phyloP scores from a whole-genome alignment of 2,329 filamentous ascomycete genomes.

The Alternaria panax region DNA sequence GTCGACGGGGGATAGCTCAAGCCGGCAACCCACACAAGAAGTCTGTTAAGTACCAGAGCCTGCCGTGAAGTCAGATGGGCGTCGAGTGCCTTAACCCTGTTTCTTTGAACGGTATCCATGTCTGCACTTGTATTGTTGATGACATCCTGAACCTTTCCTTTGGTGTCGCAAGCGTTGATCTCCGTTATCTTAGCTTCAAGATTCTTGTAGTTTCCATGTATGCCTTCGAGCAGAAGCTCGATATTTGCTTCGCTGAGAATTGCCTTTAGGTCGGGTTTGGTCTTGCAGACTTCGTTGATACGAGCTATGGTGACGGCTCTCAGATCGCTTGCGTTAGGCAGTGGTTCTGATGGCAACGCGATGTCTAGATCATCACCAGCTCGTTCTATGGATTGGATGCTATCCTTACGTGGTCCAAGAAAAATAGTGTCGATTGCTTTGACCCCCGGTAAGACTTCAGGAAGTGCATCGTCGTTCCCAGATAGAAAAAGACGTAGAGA shows the following conservation, averaged over 20 bases:
- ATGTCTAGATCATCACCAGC: neutral
- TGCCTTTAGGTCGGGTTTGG: slow-evolving; percentile 17
- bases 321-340: slow-evolving; percentile 12
- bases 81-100: slow-evolving; percentile 8
- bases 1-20: neutral
- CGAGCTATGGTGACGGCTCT: slow-evolving; percentile 12
- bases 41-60: slow-evolving; percentile 15
- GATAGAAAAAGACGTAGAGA: neutral
- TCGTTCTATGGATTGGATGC: neutral
- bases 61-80: slow-evolving; percentile 14
- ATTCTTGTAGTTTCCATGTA: slow-evolving; percentile 17
- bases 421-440: neutral
- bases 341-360: neutral
- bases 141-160: slow-evolving; percentile 17
- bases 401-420: neutral
- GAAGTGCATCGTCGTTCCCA: neutral
- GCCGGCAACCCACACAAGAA: slow-evolving; percentile 24
- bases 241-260: slow-evolving; percentile 20
- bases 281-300: slow-evolving; percentile 10
- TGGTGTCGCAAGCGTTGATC: slow-evolving; percentile 25
- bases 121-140: slow-evolving; percentile 19
- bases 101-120: slow-evolving; percentile 1
- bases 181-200: slow-evolving; percentile 22
- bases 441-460: neutral
- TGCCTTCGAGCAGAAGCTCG: slow-evolving; percentile 17